Conservation (phyloP, 2,329 filamentous ascomycete species). For the Tolypocladium endophyticum region DNA sequence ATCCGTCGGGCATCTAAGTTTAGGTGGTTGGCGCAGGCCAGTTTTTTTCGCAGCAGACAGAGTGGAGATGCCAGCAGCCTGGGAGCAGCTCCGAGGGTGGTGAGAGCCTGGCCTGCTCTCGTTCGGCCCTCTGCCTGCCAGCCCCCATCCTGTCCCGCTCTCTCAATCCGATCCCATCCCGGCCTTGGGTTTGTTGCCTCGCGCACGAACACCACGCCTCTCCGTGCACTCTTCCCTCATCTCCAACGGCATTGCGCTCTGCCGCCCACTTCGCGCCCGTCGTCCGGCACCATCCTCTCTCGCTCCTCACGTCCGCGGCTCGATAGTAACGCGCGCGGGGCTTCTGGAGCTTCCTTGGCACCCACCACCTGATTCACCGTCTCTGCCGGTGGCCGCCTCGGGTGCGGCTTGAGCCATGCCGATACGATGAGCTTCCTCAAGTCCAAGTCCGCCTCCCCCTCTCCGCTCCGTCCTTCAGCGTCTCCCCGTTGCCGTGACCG, state of each 20-base stretch:
- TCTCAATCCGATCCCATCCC: neutral
- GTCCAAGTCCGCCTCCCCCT: conserved; percentile 24
- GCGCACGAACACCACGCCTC: neutral
- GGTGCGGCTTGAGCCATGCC: conserved; percentile 21
- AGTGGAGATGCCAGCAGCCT: neutral
- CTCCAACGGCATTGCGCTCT: neutral
- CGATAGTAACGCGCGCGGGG: neutral
- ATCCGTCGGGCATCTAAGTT: neutral
- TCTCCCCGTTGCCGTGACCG: neutral
- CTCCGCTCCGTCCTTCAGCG: neutral
- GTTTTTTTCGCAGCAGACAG: neutral
- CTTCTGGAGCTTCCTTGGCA: neutral
- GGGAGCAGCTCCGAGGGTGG: neutral
- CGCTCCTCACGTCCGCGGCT: conserved; percentile 6
- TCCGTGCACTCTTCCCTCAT: neutral
- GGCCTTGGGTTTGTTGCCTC: neutral
- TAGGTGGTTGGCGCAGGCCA: neutral
- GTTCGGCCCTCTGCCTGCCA: neutral
- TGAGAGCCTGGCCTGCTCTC: neutral
- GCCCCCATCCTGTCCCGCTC: conserved; percentile 1
- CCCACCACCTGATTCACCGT: neutral
- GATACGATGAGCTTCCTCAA: conserved; percentile 33
- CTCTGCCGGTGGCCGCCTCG: neutral
- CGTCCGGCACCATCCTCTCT: conserved; percentile 9
- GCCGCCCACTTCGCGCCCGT: conserved; percentile 1